Evolutionary conservation across 2,329 filamentous ascomycete species (phyloP).

Genomic region (Xylaria sp.): DNA sequence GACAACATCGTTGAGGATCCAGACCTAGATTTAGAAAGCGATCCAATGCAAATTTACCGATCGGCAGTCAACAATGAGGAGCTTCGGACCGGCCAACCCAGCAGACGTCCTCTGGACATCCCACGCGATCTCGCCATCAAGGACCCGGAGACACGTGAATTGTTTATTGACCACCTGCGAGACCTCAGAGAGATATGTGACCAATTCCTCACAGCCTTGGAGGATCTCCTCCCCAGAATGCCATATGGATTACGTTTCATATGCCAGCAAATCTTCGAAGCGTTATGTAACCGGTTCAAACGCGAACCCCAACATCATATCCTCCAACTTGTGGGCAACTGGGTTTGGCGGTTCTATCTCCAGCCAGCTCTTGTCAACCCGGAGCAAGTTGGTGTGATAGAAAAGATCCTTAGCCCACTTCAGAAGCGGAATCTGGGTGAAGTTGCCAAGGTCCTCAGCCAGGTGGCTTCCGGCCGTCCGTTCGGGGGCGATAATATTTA

Average conservation of each 20-base stretch:
- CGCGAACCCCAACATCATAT: slow-evolving; percentile 78
- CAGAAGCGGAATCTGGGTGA: slow-evolving; percentile 93
- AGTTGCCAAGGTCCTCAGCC: slow-evolving; percentile 88
- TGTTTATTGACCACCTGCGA: slow-evolving; percentile 93
- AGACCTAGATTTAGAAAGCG: slow-evolving; percentile 89
- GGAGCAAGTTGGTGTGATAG: slow-evolving; percentile 90
- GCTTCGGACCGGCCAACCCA: slow-evolving; percentile 85
- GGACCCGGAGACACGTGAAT: slow-evolving; percentile 87
- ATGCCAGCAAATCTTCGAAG: slow-evolving; percentile 82
- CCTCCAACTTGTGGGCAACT: slow-evolving; percentile 83
- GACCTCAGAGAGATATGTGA: slow-evolving; percentile 94
- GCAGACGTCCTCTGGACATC: slow-evolving; percentile 80
- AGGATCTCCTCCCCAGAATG: slow-evolving; percentile 85
- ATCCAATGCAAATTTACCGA: slow-evolving; percentile 95
- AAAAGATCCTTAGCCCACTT: slow-evolving; percentile 84
- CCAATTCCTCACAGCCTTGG: slow-evolving; percentile 81
- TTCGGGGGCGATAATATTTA: slow-evolving; percentile 97
- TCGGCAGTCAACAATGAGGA: slow-evolving; percentile 98
- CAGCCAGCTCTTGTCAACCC: slow-evolving; percentile 88
- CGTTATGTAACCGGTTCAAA: slow-evolving; percentile 77
- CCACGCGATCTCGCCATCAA: slow-evolving; percentile 93
- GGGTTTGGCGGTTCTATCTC: slow-evolving; percentile 94
- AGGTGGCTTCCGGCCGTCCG: slow-evolving; percentile 84
- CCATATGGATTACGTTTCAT: slow-evolving; percentile 92
- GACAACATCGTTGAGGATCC: slow-evolving; percentile 94